Base-by-base conservation (phyloP, 441 rosid genomes). In the Hura crepitans region DNA sequence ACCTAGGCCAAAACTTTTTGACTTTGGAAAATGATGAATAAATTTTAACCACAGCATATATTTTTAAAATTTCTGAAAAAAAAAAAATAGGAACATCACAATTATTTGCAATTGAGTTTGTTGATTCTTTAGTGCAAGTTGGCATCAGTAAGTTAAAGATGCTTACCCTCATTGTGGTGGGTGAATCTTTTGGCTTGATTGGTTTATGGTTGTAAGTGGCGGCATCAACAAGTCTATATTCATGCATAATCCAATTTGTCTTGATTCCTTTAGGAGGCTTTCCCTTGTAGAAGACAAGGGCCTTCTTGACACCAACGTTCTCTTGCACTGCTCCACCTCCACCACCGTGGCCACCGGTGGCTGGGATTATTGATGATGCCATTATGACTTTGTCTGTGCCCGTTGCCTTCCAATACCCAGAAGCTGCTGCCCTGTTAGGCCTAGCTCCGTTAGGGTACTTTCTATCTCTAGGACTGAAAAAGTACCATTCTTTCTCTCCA, bases 211-310 rank as follows among this genome's bases (percentile, higher is more conserved):
- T 75, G 71, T 31, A 22, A 56, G 66, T 74, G 5, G 84, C 65
- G 56, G 81, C 65, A 5, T 91, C 91, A 0, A 91, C 64, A 30
- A 93, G 88, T 66, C 98, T 87, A 85, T 91, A 93, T 68, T 93
- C 98, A 73, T 93, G 98, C 98, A 93, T 93, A 78, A 93, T 93
- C 98, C 98, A 93, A 63, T 87, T 85, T 20, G 98, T 93, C 79
- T 93, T 93, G 58, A 81, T 75, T 66, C 98, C 98, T 76, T 86
- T 91, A 0, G 98, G 98, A 55, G 98, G 97, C 76, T 84, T 91
- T 27, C 98, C 98, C 61, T 22, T 79, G 82, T 93, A 93, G 76
- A 93, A 93, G 30, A 93, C 98, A 28, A 93, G 92, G 46, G 97
- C 98, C 74, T 93, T 93, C 80, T 93, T 93, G 2, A 93, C 91